These are phyloP conservation scores for Apiospora koreana DNA, from an alignment of 2,329 filamentous ascomycete species.

Conservation along the genomic window DNA sequence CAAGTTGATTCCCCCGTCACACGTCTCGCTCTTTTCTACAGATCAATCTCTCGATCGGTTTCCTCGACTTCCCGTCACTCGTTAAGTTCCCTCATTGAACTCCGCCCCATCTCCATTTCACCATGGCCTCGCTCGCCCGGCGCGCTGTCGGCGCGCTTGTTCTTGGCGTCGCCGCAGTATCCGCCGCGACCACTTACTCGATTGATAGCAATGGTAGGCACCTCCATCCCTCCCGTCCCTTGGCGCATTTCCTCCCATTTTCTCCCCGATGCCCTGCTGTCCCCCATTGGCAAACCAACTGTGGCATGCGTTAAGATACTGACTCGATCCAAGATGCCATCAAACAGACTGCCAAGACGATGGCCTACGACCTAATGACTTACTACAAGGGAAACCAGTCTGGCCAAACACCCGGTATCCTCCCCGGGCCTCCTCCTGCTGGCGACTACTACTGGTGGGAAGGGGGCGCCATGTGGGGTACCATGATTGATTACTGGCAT, in stretches of 20 bases:
- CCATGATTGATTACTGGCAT: conserved; percentile 46
- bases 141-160: conserved; percentile 14
- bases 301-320: neutral
- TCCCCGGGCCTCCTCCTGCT: conserved; percentile 33
- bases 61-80: neutral
- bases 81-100: neutral
- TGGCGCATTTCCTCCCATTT: neutral
- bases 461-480: conserved; percentile 34
- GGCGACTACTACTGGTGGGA: conserved; percentile 39
- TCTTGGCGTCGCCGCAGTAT: conserved; percentile 12
- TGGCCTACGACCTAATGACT: conserved; percentile 32
- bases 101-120: neutral
- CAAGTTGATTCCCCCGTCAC: neutral
- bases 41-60: too few relatives aligned
- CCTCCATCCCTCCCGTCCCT: neutral
- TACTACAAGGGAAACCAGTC: conserved; percentile 36
- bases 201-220: conserved; percentile 17
- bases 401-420: conserved; percentile 33
- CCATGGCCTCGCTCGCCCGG: conserved; percentile 14
- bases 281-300: neutral
- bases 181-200: conserved; percentile 14
- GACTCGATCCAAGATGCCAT: conserved; percentile 46
- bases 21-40: neutral
- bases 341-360: conserved; percentile 40
- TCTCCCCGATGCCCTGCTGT: neutral